phyloP scores from a whole-genome alignment of 345 rosid genomes.

The Gossypium turneri region DNA sequence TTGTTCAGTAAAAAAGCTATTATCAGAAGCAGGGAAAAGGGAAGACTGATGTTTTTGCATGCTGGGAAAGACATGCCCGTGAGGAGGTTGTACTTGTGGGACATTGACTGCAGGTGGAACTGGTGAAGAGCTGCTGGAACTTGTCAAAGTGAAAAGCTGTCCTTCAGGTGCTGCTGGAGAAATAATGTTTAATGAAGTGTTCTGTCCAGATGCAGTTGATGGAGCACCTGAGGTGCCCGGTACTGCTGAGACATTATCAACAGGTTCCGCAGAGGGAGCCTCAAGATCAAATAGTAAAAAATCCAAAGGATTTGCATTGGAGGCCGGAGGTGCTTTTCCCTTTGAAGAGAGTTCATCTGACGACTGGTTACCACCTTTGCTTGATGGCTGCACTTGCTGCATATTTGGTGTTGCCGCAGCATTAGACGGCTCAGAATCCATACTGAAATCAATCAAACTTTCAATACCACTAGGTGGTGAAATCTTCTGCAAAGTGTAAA shows the following conservation, averaged over 20 bases:
- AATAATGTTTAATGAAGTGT: background rate
- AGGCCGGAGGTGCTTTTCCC: background rate
- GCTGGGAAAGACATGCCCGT: background rate
- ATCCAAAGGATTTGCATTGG: background rate
- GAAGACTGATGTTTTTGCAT: background rate
- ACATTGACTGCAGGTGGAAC: background rate
- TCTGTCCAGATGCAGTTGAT: conserved; percentile 8
- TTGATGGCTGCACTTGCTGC: conserved; percentile 3
- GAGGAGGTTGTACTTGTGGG: background rate
- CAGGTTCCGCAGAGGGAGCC: background rate
- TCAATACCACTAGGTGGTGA: background rate
- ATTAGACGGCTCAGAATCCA: background rate
- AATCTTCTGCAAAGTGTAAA: background rate
- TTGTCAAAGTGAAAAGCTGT: background rate
- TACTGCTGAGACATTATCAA: background rate
- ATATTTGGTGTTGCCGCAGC: background rate
- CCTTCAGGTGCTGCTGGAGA: background rate
- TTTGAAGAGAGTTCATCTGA: conserved; percentile 8
- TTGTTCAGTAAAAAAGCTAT: background rate
- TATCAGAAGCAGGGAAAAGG: background rate
- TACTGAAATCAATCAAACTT: conserved; percentile 14
- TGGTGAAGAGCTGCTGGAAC: background rate
- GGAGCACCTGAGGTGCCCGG: background rate
- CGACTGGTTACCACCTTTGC: background rate
- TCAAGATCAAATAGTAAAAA: conserved; percentile 10